Evolutionary conservation across 768 basidiomycete genomes (phyloP).

Genomic region (Pulveroboletus sp.): DNA sequence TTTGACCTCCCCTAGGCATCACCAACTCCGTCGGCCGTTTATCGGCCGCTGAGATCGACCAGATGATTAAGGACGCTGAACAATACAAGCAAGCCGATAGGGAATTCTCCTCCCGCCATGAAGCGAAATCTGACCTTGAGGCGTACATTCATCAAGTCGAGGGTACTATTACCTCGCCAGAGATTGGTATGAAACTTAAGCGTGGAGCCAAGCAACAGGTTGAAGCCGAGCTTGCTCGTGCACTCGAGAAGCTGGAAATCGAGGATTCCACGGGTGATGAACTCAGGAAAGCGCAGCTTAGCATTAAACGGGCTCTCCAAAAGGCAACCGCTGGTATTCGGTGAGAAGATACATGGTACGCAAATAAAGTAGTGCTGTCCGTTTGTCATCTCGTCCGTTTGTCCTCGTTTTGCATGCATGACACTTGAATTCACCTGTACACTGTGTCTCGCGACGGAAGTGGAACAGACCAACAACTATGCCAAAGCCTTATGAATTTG

Average conservation of each 20-base stretch:
- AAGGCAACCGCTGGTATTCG: conserved; percentile 93
- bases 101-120: conserved; percentile 97
- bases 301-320: conserved; percentile 95
- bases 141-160: conserved; percentile 97
- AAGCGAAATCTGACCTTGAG: conserved; percentile 97
- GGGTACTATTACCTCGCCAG: conserved; percentile 91
- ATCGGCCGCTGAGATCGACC: conserved; percentile 95
- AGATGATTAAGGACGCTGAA: conserved; percentile 99
- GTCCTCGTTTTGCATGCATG: conserved; percentile 11
- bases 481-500: conserved; percentile 61
- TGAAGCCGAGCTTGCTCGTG: conserved; percentile 96
- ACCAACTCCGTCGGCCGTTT: conserved; percentile 99
- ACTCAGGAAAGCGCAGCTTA: conserved; percentile 91
- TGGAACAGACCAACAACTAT: neutral
- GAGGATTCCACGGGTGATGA: conserved; percentile 93
- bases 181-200: conserved; percentile 98
- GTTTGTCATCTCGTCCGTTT: conserved; percentile 14
- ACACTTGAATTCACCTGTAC: conserved; percentile 12
- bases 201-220: conserved; percentile 92
- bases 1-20: conserved; percentile 54
- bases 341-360: conserved; percentile 35
- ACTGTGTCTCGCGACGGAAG: neutral
- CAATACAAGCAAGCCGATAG: conserved; percentile 95
- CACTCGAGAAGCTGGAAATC: conserved; percentile 97
- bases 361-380: conserved; percentile 15